These are phyloP conservation scores for Clathrospora elynae DNA, from an alignment of 2,329 filamentous ascomycete genomes.

Conservation along the genomic window DNA sequence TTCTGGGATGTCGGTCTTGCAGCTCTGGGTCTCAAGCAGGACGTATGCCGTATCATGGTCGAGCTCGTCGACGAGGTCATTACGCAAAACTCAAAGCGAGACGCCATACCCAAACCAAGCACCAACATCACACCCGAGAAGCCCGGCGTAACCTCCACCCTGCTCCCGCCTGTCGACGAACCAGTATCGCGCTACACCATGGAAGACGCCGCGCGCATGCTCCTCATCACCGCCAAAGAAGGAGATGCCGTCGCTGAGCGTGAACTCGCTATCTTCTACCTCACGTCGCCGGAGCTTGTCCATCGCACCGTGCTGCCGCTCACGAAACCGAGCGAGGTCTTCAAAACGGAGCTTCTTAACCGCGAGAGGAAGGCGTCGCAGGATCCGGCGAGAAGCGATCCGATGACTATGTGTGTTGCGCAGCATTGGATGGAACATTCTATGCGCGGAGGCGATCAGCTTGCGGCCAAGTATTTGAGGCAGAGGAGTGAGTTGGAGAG, in stretches of 20 bases:
- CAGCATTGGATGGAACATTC: slow-evolving; percentile 97
- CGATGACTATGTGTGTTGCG: slow-evolving; percentile 88
- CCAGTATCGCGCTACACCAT: slow-evolving; percentile 69
- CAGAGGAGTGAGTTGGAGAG: slow-evolving; percentile 69
- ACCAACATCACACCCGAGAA: slow-evolving; percentile 25
- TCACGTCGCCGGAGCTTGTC: slow-evolving; percentile 87
- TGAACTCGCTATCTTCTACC: slow-evolving; percentile 89
- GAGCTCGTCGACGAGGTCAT: slow-evolving; percentile 73
- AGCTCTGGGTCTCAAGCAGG: slow-evolving; percentile 84
- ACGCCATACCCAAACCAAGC: slow-evolving; percentile 41
- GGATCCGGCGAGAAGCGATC: slow-evolving; percentile 72
- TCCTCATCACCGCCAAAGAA: slow-evolving; percentile 91
- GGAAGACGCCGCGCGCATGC: slow-evolving; percentile 83
- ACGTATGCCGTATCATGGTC: slow-evolving; percentile 84
- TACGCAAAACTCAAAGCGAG: slow-evolving; percentile 69
- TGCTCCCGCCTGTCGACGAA: slow-evolving; percentile 17
- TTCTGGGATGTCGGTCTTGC: slow-evolving; percentile 91
- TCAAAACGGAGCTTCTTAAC: slow-evolving; percentile 85
- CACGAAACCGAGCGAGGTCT: slow-evolving; percentile 83
- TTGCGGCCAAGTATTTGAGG: slow-evolving; percentile 80
- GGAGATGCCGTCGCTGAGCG: slow-evolving; percentile 86
- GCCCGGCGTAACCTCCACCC: slow-evolving; percentile 15
- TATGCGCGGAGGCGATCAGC: slow-evolving; percentile 80
- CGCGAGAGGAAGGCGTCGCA: slow-evolving; percentile 59
- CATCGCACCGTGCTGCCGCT: slow-evolving; percentile 80